These are phyloP conservation scores for Podochytrium sp. DNA, from an alignment of 192 early-diverging fungal genomes.

Conservation along the genomic window DNA sequence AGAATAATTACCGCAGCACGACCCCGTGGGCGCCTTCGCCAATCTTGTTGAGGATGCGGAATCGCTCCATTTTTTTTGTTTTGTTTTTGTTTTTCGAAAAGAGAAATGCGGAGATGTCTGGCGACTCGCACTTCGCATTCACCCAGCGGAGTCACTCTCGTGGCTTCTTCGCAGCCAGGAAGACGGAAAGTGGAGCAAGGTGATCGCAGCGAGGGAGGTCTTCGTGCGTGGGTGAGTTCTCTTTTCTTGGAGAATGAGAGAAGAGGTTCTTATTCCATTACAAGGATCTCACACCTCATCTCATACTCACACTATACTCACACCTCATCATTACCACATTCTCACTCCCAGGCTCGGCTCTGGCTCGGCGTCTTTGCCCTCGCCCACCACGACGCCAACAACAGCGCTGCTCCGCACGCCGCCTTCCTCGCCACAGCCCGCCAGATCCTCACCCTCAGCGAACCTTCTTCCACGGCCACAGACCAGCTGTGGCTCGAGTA, in stretches of 20 bases:
- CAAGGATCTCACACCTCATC: neutral
- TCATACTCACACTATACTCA: neutral
- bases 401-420: too few relatives aligned
- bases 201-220: too few relatives aligned
- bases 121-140: neutral
- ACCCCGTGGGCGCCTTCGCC: conserved; percentile 61
- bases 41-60: conserved; percentile 44
- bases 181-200: neutral
- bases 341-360: too few relatives aligned
- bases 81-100: neutral
- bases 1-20: neutral
- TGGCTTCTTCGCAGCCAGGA: neutral
- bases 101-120: neutral
- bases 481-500: too few relatives aligned
- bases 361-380: too few relatives aligned
- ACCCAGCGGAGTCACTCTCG: neutral
- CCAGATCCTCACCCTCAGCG: too few relatives aligned
- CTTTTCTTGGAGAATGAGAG: neutral
- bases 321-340: neutral
- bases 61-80: conserved; percentile 30
- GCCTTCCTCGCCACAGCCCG: too few relatives aligned
- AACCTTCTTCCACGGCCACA: too few relatives aligned
- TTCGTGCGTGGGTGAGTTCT: too few relatives aligned
- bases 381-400: too few relatives aligned
- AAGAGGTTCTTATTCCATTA: neutral